phyloP scores from a whole-genome alignment of 495 filamentous ascomycete species.

The Symbiotaphrina buchneri region DNA sequence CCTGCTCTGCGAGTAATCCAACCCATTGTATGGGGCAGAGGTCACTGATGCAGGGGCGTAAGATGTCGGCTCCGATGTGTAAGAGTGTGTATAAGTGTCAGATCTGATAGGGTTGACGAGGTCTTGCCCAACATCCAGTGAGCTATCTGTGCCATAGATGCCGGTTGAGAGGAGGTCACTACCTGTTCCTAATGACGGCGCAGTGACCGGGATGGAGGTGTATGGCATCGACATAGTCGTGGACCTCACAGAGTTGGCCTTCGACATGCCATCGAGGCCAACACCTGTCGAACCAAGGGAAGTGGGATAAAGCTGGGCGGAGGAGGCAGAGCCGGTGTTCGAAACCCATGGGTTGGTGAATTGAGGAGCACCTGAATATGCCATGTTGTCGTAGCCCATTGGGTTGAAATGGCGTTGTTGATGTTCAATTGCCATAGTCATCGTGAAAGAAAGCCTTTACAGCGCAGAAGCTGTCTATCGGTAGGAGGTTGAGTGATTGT shows the following conservation, averaged over 20 bases:
- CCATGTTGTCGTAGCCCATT: constrained; percentile 3
- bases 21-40: background rate
- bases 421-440: constrained; percentile 4
- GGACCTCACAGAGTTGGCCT: constrained; percentile 33
- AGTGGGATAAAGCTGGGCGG: constrained; percentile 1
- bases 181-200: constrained; percentile 44
- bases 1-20: constrained; percentile 11
- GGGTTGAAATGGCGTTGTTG: constrained; percentile 2
- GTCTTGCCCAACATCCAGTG: constrained; percentile 58
- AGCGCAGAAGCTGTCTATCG: no score
- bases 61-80: constrained; percentile 19
- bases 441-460: no score
- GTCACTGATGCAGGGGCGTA: constrained; percentile 19
- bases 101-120: constrained; percentile 26
- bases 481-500: no score
- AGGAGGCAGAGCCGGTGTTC: constrained; percentile 1
- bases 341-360: constrained; percentile 5
- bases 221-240: constrained; percentile 51
- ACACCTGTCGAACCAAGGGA: constrained; percentile 2
- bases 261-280: constrained; percentile 15
- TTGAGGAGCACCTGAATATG: constrained; percentile 1
- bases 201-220: constrained; percentile 43
- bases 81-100: constrained; percentile 17
- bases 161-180: constrained; percentile 39
- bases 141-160: constrained; percentile 39